Evolutionary conservation across 192 early-diverging fungal species (phyloP).

Genomic region (Entrophospora sp.): DNA sequence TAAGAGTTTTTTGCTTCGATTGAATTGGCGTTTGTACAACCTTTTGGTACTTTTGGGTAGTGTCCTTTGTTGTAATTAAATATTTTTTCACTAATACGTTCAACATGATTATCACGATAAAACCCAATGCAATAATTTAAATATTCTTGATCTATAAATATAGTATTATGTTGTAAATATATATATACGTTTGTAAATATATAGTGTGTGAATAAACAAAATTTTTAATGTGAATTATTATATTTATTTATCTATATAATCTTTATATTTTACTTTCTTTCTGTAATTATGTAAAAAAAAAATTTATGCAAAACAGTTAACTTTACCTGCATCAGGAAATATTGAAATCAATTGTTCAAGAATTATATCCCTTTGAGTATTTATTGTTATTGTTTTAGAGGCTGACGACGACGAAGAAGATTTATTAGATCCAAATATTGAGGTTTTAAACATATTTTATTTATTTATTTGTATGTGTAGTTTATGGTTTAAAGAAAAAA

Average conservation of each 20-base stretch:
- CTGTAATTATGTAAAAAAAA: neutral
- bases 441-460: no score
- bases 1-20: constrained; percentile 7
- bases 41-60: constrained; percentile 24
- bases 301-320: neutral
- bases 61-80: constrained; percentile 13
- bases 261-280: neutral
- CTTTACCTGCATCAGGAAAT: constrained; percentile 19
- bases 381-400: no score
- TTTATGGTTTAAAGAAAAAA: no score
- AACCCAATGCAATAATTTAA: constrained; percentile 24
- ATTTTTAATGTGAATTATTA: no score
- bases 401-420: no score
- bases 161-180: neutral
- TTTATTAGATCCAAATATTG: no score
- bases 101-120: constrained; percentile 27
- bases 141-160: constrained; percentile 27
- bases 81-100: constrained; percentile 29
- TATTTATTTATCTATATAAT: no score
- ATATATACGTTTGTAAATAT: neutral
- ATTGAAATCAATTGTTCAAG: constrained; percentile 9
- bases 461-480: no score
- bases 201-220: neutral
- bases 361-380: neutral
- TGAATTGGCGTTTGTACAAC: neutral